Conservation (phyloP, 768 basidiomycete species). For the Leccinum variicolor region DNA sequence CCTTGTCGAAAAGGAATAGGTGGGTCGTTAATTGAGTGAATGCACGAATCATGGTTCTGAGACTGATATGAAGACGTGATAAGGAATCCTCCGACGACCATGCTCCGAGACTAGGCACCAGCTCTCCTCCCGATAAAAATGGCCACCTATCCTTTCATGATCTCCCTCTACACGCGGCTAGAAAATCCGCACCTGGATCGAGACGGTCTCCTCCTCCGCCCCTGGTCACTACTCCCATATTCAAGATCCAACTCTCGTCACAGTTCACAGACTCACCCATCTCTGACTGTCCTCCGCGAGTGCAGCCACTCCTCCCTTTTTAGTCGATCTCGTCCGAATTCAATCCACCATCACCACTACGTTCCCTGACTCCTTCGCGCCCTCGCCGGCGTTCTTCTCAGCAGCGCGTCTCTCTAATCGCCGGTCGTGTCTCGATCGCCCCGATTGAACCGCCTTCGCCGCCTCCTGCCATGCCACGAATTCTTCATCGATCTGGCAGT, state of each 20-base stretch:
- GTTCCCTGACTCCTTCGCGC: constrained; percentile 57
- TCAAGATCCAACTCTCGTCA: constrained; percentile 30
- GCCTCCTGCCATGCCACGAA: constrained; percentile 56
- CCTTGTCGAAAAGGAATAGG: too few relatives aligned
- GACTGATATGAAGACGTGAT: too few relatives aligned
- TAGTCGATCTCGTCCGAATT: constrained; percentile 16
- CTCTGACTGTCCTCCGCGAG: constrained; percentile 29
- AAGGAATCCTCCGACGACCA: constrained; percentile 45
- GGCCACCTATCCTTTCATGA: constrained; percentile 13
- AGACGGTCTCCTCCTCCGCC: constrained; percentile 15
- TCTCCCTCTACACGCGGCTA: constrained; percentile 3
- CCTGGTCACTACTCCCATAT: constrained; percentile 17
- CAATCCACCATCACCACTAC: constrained; percentile 34
- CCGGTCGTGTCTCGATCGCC: constrained; percentile 75
- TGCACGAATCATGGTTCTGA: too few relatives aligned
- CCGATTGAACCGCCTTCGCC: constrained; percentile 72
- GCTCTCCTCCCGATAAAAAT: constrained; percentile 7
- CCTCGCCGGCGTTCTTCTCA: constrained; percentile 78
- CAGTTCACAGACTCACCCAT: constrained; percentile 31
- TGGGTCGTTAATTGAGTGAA: too few relatives aligned
- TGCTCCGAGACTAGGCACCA: constrained; percentile 3
- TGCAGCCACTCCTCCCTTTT: constrained; percentile 20
- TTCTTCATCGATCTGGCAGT: constrained; percentile 62
- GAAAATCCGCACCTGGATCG: constrained; percentile 7
- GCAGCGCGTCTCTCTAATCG: constrained; percentile 79